These are phyloP conservation scores for Phytophthora rubi DNA, from an alignment of 352 stramenopile genomes.

Conservation along the genomic window DNA sequence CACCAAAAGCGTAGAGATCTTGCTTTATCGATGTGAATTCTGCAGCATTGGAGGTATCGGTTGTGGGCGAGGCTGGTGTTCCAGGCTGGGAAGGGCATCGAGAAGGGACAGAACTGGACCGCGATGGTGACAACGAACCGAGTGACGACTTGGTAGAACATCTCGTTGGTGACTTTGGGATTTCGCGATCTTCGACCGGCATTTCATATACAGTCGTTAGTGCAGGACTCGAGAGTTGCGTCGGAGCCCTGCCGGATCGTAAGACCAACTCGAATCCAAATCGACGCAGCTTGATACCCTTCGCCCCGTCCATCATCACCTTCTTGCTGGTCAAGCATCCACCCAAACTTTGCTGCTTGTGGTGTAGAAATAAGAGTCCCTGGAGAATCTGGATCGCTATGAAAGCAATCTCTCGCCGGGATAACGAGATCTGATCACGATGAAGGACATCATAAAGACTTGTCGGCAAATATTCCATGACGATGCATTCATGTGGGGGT, in stretches of 20 bases:
- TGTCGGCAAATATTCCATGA: conserved; percentile 49
- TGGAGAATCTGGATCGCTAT: conserved; percentile 54
- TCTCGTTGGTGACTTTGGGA: neutral
- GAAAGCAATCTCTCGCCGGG: conserved; percentile 47
- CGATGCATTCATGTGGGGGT: conserved; percentile 28
- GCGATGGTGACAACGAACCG: conserved; percentile 6
- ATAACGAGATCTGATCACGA: conserved; percentile 45
- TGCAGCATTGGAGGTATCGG: neutral
- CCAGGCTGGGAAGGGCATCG: conserved; percentile 16
- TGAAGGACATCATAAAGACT: conserved; percentile 72
- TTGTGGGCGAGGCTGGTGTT: conserved; percentile 13
- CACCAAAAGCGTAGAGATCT: conserved; percentile 74
- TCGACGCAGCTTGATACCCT: conserved; percentile 56
- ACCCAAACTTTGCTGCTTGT: conserved; percentile 43
- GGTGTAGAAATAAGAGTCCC: conserved; percentile 52
- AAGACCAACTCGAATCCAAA: conserved; percentile 53
- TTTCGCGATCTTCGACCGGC: conserved; percentile 9
- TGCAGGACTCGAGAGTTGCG: conserved; percentile 23
- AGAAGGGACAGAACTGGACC: conserved; percentile 4
- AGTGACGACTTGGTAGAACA: conserved; percentile 11
- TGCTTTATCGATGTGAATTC: conserved; percentile 25
- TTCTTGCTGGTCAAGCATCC: conserved; percentile 71
- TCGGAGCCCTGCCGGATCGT: conserved; percentile 33
- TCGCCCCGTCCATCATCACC: conserved; percentile 55
- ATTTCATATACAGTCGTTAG: conserved; percentile 39